A percentile compares a stretch with the other conserved stretches of the same genome.
Evolutionary conservation across 768 basidiomycete genomes (phyloP).

Genomic region (Cyclocybe cylindracea): DNA sequence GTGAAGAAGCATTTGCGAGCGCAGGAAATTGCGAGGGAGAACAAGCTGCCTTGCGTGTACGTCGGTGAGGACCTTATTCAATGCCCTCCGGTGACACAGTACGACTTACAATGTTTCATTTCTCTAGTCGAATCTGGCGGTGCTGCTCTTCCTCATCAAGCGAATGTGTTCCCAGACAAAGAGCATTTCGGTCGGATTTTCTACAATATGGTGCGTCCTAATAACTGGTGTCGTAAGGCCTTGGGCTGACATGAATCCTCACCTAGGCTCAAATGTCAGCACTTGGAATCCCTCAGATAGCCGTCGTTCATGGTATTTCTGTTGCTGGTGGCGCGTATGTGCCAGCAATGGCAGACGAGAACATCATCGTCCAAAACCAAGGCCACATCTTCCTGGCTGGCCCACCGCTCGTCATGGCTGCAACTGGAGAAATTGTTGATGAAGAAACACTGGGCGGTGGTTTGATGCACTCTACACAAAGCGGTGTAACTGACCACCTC

Average conservation of each 20-base stretch:
- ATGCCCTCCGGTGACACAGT: neutral
- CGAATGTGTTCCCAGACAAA: conserved; percentile 93
- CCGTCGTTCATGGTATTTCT: conserved; percentile 91
- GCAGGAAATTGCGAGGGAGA: conserved; percentile 92
- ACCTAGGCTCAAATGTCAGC: conserved; percentile 89
- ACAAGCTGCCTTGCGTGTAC: conserved; percentile 89
- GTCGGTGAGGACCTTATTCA: conserved; percentile 58
- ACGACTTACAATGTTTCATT: neutral
- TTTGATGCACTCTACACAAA: conserved; percentile 88
- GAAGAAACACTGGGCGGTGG: conserved; percentile 92
- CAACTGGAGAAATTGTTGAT: conserved; percentile 90
- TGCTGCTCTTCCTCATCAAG: conserved; percentile 89
- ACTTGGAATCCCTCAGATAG: conserved; percentile 87
- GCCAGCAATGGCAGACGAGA: conserved; percentile 96
- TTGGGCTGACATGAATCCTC: neutral
- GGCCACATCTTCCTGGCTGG: conserved; percentile 94
- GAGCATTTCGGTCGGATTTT: conserved; percentile 97
- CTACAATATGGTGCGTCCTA: conserved; percentile 84
- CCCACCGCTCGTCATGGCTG: conserved; percentile 92
- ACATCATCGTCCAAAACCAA: conserved; percentile 87
- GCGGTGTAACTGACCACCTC: conserved; percentile 89
- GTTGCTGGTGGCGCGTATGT: conserved; percentile 95
- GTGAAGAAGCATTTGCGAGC: conserved; percentile 96
- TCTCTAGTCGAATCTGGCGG: conserved; percentile 87
- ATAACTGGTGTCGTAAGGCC: neutral